These are phyloP conservation scores for Dioscorea alata DNA, from an alignment of 106 monocot species.

Conservation along the genomic window DNA sequence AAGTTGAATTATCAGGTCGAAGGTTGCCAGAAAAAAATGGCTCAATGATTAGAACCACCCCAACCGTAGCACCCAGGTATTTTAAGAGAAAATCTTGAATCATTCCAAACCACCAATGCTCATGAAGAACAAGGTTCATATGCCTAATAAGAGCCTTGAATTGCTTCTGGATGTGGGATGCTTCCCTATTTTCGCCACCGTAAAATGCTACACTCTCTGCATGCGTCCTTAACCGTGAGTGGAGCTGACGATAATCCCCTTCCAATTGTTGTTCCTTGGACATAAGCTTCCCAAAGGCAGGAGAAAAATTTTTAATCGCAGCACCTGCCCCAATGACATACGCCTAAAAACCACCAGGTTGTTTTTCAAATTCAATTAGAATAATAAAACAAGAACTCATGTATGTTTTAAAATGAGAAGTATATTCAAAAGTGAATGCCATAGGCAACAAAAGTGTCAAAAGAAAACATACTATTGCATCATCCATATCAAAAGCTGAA, in stretches of 20 bases:
- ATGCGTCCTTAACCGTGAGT: slow-evolving; percentile 89
- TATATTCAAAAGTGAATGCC: too few relatives aligned
- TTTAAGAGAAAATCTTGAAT: slow-evolving; percentile 96
- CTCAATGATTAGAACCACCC: slow-evolving; percentile 88
- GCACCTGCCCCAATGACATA: slow-evolving; percentile 92
- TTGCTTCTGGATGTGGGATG: slow-evolving; percentile 59
- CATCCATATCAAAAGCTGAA: background rate
- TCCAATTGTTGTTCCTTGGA: slow-evolving; percentile 96
- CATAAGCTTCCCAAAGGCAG: slow-evolving; percentile 97
- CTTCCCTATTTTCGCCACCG: slow-evolving; percentile 91
- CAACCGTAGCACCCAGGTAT: slow-evolving; percentile 97
- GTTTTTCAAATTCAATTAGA: background rate
- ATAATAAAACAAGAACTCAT: background rate
- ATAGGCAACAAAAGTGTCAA: too few relatives aligned
- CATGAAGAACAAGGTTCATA: slow-evolving; percentile 76
- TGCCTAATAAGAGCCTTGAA: slow-evolving; percentile 73
- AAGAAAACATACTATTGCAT: background rate
- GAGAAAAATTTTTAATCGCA: slow-evolving; percentile 85
- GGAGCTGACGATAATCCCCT: slow-evolving; percentile 97
- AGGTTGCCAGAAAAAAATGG: slow-evolving; percentile 96
- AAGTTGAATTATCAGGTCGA: slow-evolving; percentile 79
- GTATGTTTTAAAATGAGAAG: too few relatives aligned
- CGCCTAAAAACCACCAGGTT: slow-evolving; percentile 36
- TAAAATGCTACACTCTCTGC: slow-evolving; percentile 98
- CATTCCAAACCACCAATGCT: slow-evolving; percentile 99